Evolutionary conservation across 441 rosid genomes (phyloP), one percentile per base, ranked within the genome.

Genomic region (Mallotus repandus): DNA sequence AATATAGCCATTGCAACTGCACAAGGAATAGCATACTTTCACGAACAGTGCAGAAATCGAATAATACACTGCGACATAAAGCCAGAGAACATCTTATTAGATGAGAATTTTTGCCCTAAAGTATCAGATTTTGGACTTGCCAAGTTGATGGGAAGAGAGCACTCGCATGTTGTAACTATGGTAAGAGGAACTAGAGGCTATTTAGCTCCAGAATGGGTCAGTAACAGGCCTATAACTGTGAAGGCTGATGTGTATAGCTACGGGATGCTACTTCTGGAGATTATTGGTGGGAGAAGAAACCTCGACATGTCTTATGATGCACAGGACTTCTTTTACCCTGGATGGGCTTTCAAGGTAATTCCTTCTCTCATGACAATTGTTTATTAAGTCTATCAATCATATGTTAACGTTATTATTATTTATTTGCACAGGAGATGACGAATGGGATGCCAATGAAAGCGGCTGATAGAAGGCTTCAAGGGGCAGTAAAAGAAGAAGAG

Each of bases 231-330:
- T 8, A 87, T 92, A 68, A 94, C 99, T 0, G 97, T 94, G 4
- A 92, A 94, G 78, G 97, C 97, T 2, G 99, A 94, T 71, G 97
- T 94, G 56, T 94, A 94, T 69, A 94, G 99, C 59, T 92, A 87
- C 3, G 97, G 97, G 43, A 94, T 94, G 98, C 91, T 94, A 32
- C 96, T 94, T 67, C 67, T 94, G 76, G 98, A 94, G 84, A 91
- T 92, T 46, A 76, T 94, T n/a, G 97, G 97, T 21, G 97, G 98
- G 48, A 73, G 98, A 35, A 89, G 97, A 81, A 94, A 94, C 81
- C 94, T 94, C 0, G 98, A 94, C 82, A 86, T 89, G 91, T 88
- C 98, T 11, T 88, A 60, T 9, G 73, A 85, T 6, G 88, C 86
- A 15, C 91, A 92, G 3, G 85, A 87, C 69, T 94, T 94, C 89